Percentiles rank a stretch among this genome's conserved stretches.
phyloP scores from a whole-genome alignment of 2,329 filamentous ascomycete species.

The Botryosphaeria dothidea region DNA sequence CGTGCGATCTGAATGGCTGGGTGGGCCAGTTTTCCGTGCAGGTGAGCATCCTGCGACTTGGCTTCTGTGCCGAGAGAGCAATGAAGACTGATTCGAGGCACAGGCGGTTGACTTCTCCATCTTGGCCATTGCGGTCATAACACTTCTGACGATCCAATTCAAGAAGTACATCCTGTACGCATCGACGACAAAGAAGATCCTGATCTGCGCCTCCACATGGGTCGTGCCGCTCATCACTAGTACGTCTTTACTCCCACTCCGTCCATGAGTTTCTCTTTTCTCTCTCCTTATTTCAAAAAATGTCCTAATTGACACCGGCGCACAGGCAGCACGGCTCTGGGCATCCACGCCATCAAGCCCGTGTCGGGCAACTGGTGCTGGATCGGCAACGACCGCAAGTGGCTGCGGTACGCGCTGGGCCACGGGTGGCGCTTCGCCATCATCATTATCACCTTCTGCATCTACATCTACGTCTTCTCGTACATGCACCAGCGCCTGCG shows the following conservation, averaged over 20 bases:
- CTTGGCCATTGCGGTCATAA: constrained; percentile 47
- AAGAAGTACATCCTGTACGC: constrained; percentile 36
- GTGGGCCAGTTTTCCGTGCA: constrained; percentile 50
- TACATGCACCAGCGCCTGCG: constrained; percentile 27
- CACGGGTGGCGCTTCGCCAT: constrained; percentile 51
- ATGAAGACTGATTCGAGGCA: neutral
- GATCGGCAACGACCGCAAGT: constrained; percentile 40
- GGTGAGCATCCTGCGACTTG: no score
- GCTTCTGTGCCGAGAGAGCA: neutral
- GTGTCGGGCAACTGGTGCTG: constrained; percentile 54
- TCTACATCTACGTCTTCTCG: constrained; percentile 47
- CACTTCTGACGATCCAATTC: constrained; percentile 43
- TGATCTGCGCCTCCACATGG: constrained; percentile 44
- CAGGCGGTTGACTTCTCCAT: constrained; percentile 42
- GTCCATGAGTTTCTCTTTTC: neutral
- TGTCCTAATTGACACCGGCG: neutral
- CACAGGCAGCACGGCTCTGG: constrained; percentile 8
- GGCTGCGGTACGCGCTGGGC: constrained; percentile 46
- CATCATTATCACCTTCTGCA: constrained; percentile 42
- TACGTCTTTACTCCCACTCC: constrained; percentile 9
- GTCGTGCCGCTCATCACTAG: constrained; percentile 43
- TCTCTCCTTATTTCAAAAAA: neutral
- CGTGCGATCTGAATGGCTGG: constrained; percentile 47
- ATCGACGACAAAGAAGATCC: constrained; percentile 29
- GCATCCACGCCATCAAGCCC: constrained; percentile 30